Conservation (phyloP, 495 filamentous ascomycete genomes). For the Lasiosphaeria ovina region DNA sequence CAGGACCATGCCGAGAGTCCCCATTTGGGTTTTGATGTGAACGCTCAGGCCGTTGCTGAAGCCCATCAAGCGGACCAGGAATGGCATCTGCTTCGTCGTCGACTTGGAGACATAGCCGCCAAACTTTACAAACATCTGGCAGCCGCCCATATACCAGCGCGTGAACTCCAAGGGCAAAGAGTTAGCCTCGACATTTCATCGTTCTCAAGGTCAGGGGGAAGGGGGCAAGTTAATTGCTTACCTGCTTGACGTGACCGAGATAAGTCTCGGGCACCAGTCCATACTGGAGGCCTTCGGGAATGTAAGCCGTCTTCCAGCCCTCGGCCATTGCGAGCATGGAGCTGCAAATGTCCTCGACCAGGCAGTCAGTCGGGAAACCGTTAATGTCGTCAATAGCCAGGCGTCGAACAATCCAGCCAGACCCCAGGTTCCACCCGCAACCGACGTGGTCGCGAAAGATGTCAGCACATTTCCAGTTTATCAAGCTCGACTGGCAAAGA, state of each 20-base stretch:
- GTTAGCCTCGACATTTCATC: no score
- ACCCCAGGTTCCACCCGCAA: constrained; percentile 53
- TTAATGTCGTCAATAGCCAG: constrained; percentile 51
- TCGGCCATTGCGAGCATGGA: constrained; percentile 47
- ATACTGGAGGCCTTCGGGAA: constrained; percentile 52
- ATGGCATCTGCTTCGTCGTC: constrained; percentile 1
- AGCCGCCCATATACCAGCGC: constrained; percentile 4
- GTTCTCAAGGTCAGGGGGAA: not conserved
- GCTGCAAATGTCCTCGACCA: constrained; percentile 53
- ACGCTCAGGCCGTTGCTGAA: constrained; percentile 3
- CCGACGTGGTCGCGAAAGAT: constrained; percentile 51
- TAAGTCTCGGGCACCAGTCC: constrained; percentile 51
- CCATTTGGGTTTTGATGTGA: constrained; percentile 4
- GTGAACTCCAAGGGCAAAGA: not conserved
- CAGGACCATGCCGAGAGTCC: not conserved
- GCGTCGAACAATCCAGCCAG: constrained; percentile 50
- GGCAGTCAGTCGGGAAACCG: constrained; percentile 47
- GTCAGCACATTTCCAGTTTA: constrained; percentile 32
- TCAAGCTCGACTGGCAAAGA: constrained; percentile 35
- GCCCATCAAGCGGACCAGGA: not conserved
- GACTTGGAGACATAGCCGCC: not conserved
- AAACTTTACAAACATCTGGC: constrained; percentile 7
- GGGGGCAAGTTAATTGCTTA: constrained; percentile 43
- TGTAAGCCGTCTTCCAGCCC: constrained; percentile 52
- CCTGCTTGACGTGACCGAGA: constrained; percentile 50